Conservation (phyloP, 768 basidiomycete genomes). For the Tricholoma sp. region DNA sequence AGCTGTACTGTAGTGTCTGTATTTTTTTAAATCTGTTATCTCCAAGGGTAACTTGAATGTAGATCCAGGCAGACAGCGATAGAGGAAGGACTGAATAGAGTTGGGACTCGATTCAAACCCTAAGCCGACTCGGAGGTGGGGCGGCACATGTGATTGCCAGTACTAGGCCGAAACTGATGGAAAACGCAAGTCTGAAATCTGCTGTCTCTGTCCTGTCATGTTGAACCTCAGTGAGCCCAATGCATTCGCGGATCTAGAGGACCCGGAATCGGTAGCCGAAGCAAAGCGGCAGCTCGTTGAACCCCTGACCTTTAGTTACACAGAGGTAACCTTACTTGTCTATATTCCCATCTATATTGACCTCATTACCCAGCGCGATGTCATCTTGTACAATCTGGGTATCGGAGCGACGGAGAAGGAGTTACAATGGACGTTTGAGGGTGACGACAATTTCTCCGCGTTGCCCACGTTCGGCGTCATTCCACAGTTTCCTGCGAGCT, state of each 20-base stretch:
- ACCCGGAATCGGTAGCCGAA: conserved; percentile 74
- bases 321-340: conserved; percentile 43
- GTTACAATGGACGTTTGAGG: conserved; percentile 88
- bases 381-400: conserved; percentile 93
- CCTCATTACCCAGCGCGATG: conserved; percentile 49
- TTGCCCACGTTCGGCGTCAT: conserved; percentile 95
- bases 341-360: not conserved
- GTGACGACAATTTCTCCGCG: conserved; percentile 77
- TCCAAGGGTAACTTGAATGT: too few relatives aligned
- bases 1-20: not conserved
- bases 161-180: too few relatives aligned
- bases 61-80: too few relatives aligned
- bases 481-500: conserved; percentile 79
- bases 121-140: too few relatives aligned
- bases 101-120: too few relatives aligned
- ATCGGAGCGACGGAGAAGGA: conserved; percentile 92
- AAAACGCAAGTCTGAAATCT: too few relatives aligned
- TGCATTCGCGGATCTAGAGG: conserved; percentile 70
- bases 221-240: conserved; percentile 37
- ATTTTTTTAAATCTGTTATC: too few relatives aligned
- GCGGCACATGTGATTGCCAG: too few relatives aligned
- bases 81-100: too few relatives aligned
- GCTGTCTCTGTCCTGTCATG: conserved; percentile 19
- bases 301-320: conserved; percentile 63
- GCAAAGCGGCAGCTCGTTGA: conserved; percentile 64